phyloP scores from a whole-genome alignment of 1,284 basidiomycete genomes.

The Tetrapyrgos nigripes region DNA sequence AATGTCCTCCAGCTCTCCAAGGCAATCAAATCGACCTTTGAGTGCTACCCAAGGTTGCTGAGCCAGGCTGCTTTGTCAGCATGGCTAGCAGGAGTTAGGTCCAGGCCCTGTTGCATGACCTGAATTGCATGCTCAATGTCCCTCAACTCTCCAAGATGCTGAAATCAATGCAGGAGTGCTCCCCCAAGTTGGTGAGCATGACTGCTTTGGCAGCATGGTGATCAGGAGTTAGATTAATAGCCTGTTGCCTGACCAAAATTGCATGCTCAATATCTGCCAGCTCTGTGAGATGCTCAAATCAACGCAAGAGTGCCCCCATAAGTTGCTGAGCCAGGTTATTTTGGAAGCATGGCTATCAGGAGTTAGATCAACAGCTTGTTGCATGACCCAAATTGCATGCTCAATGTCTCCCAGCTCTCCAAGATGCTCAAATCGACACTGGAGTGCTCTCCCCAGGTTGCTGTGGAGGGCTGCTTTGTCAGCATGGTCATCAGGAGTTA shows the following conservation, averaged over 20 bases:
- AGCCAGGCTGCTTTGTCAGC: not conserved
- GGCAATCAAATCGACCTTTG: not conserved
- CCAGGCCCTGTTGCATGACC: not conserved
- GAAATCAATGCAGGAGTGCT: slow-evolving; percentile 8
- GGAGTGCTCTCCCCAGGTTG: no score
- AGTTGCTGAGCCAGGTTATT: slow-evolving; percentile 9
- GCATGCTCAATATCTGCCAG: slow-evolving; percentile 1
- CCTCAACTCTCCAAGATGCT: slow-evolving; percentile 5
- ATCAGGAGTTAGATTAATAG: slow-evolving; percentile 14
- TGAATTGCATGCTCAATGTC: slow-evolving; percentile 14
- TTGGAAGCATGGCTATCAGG: slow-evolving; percentile 13
- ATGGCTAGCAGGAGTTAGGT: slow-evolving; percentile 3
- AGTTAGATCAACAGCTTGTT: no score
- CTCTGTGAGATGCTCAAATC: no score
- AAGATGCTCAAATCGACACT: no score
- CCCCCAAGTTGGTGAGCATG: slow-evolving; percentile 6
- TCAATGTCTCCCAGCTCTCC: no score
- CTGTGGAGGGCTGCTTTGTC: no score
- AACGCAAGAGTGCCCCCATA: slow-evolving; percentile 4
- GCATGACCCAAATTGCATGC: no score
- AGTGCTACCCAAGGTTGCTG: not conserved
- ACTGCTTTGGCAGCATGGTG: not conserved
- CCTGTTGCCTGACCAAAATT: slow-evolving; percentile 1
- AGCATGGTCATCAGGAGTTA: no score
- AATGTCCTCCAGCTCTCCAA: not conserved